Evolutionary conservation across 2,329 filamentous ascomycete genomes (phyloP).

Genomic region (Samsoniella hepiali): DNA sequence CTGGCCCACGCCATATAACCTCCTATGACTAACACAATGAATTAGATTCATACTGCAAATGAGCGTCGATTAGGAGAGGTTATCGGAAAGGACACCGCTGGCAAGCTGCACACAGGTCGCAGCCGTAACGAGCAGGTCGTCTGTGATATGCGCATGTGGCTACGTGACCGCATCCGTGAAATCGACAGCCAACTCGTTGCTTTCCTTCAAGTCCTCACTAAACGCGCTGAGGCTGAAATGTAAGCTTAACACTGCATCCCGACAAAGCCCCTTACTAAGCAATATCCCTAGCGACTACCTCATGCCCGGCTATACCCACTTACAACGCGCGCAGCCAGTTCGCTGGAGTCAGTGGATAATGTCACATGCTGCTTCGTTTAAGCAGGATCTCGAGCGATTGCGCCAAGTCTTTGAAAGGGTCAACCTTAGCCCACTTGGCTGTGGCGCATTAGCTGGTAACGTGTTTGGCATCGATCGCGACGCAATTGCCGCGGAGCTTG

Average conservation of each 20-base stretch:
- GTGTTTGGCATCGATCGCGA: slow-evolving; percentile 31
- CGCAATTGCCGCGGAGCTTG: slow-evolving; percentile 56
- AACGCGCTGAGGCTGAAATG: slow-evolving; percentile 70
- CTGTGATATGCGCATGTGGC: slow-evolving; percentile 87
- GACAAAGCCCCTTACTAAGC: slow-evolving; percentile 18
- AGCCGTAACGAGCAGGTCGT: slow-evolving; percentile 89
- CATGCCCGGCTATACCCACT: slow-evolving; percentile 87
- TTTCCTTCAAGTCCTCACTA: slow-evolving; percentile 66
- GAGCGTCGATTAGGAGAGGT: slow-evolving; percentile 75
- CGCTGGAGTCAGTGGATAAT: slow-evolving; percentile 81
- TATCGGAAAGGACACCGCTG: slow-evolving; percentile 79
- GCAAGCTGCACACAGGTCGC: slow-evolving; percentile 85
- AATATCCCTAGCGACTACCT: slow-evolving; percentile 50
- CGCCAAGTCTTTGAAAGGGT: slow-evolving; percentile 71
- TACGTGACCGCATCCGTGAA: slow-evolving; percentile 68
- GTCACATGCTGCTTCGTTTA: slow-evolving; percentile 69
- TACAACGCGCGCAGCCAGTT: slow-evolving; percentile 78
- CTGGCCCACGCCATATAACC: slow-evolving; percentile 14
- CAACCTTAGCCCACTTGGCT: slow-evolving; percentile 56
- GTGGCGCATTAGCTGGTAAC: slow-evolving; percentile 28
- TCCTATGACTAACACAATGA: slow-evolving; percentile 22
- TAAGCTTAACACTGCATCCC: slow-evolving; percentile 19
- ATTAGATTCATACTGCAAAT: slow-evolving; percentile 61
- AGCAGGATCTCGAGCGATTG: slow-evolving; percentile 71
- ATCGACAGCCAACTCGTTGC: slow-evolving; percentile 67